Evolutionary conservation across 352 stramenopile genomes (phyloP), one percentile per base, ranked within the genome.

Genomic region (Pythium aquatile): DNA sequence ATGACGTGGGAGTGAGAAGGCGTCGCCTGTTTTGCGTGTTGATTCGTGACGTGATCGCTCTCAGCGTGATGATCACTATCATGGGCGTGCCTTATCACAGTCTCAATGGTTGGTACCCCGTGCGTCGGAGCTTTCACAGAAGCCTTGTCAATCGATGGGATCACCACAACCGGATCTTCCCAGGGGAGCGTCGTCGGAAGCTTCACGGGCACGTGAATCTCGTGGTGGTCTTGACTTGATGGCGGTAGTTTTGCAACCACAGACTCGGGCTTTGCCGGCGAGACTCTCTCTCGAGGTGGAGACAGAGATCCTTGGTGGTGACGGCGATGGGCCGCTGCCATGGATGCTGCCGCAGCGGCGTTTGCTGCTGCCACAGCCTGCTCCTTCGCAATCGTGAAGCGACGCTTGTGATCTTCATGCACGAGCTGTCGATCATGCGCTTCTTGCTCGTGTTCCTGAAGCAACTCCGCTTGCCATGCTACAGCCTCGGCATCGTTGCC

Each of bases 371-470:
- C 42, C 2, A 4, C 16, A 2, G 35, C 62, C 30, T 65, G 49
- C 17, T 62, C 56, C 11, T 55, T 60, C 6, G 53, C 30, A 5
- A 65, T 24, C 11, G 49, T 62, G 2, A 61, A 17, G 10, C 63
- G 56, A 13, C 56, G 49, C 28, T 61, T 61, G 17, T 61, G 63
- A 3, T 65, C 57, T 65, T 70, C 57, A 20, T 70, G 63, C 2
- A 62, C 32, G 16, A 32, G 13, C 11, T 48, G 33, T 0, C 63
- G 63, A 14, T 65, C 63, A 1, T 33, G 37, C 35, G 61, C 49
- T 5, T 61, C 63, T 28, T 62, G 17, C 33, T 61, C 57, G 13
- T 70, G 63, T n/a, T 63, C 63, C 14, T 70, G 1, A 10, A 65
- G 5, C 2, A 70, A 49, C 28, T 61, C 40, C 24, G 37, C 47